Evolutionary conservation across 164 flowering plant species (phyloP).

Genomic region (Liquidambar formosana): DNA sequence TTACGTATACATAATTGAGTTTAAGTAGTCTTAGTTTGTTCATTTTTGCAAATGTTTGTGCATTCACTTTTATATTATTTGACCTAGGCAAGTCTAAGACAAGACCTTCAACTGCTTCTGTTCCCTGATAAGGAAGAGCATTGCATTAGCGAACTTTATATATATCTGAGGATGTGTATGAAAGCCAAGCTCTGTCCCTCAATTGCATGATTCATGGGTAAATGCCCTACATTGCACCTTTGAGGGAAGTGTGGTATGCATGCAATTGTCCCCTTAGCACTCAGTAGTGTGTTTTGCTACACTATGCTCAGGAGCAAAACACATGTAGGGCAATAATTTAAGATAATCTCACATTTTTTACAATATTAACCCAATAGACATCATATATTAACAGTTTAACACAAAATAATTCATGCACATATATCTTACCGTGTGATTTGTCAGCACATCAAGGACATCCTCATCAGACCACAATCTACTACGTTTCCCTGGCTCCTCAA

Average conservation of each 20-base stretch:
- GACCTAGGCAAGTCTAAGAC: background rate
- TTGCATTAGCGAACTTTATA: no score
- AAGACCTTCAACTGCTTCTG: conserved; percentile 17
- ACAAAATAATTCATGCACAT: background rate
- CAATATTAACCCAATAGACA: no score
- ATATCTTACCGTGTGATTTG: conserved; percentile 9
- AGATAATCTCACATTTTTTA: no score
- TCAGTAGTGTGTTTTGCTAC: no score
- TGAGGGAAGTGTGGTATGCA: no score
- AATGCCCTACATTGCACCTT: no score
- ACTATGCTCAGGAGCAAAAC: no score
- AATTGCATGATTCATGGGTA: background rate
- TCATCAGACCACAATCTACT: conserved; percentile 23
- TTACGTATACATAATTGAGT: background rate
- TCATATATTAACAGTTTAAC: no score
- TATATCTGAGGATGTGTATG: no score
- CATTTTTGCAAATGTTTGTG: conserved; percentile 10
- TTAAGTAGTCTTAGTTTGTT: conserved; percentile 17
- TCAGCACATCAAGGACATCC: conserved; percentile 15
- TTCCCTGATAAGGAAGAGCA: conserved; percentile 18
- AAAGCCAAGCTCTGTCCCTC: background rate
- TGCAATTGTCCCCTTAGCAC: no score
- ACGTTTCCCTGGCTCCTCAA: conserved; percentile 14
- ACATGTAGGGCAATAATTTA: no score
- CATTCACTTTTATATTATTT: background rate